Evolutionary conservation across 1,139 yeast genomes (phyloP).

Genomic region (Saccharomyces hybrid): DNA sequence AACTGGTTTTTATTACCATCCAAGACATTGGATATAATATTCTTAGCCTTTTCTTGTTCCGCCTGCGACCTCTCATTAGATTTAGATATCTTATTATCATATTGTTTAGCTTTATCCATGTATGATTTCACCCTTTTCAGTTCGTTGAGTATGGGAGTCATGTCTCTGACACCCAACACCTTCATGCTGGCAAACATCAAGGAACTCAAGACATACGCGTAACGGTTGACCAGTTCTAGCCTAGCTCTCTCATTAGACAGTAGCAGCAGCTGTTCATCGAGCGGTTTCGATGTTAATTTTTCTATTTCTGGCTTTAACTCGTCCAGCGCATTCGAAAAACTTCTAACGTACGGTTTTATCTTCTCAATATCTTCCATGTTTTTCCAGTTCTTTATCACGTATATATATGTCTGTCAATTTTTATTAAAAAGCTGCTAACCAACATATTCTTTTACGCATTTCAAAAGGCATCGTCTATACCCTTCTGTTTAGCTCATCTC

Average conservation of each 20-base stretch:
- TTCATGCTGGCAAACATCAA: slow-evolving; percentile 29
- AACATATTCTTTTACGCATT: background rate
- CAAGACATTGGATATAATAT: slow-evolving; percentile 11
- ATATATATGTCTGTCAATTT: slow-evolving; percentile 6
- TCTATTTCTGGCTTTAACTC: slow-evolving; percentile 18
- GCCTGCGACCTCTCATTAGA: slow-evolving; percentile 9
- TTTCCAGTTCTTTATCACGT: no score
- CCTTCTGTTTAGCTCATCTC: background rate
- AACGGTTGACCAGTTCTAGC: slow-evolving; percentile 22
- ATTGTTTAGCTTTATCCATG: slow-evolving; percentile 52
- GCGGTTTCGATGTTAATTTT: slow-evolving; percentile 17
- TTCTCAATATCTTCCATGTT: slow-evolving; percentile 28
- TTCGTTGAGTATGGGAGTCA: slow-evolving; percentile 55
- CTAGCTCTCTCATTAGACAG: slow-evolving; percentile 18
- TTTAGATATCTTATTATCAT: slow-evolving; percentile 29
- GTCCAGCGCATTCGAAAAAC: slow-evolving; percentile 20
- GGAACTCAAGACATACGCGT: slow-evolving; percentile 27
- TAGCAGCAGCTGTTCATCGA: slow-evolving; percentile 25
- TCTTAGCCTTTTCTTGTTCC: slow-evolving; percentile 15
- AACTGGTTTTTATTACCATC: slow-evolving; percentile 9
- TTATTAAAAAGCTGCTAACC: background rate
- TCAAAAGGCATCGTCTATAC: background rate
- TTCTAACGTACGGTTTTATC: slow-evolving; percentile 24
- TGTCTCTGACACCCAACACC: slow-evolving; percentile 21
- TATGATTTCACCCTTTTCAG: slow-evolving; percentile 60